Percentiles rank a stretch among this genome's conserved stretches.
Conservation (phyloP, 306 rosid genomes). For the Cucurbita argyrosperma region DNA sequence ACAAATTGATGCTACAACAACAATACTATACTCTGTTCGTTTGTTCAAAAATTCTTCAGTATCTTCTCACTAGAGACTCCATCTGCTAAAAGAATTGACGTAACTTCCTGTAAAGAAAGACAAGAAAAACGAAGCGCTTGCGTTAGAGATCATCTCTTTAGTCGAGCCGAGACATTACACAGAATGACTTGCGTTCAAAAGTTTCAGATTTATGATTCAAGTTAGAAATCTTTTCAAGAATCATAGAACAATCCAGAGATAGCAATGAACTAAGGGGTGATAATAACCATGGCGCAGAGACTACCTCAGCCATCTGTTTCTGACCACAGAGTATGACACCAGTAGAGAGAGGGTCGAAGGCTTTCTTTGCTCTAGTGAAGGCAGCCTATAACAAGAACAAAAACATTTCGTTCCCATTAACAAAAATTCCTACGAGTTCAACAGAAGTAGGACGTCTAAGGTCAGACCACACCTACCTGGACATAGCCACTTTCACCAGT, state of each 20-base stretch:
- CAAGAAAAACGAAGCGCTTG: not conserved
- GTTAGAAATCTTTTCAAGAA: not conserved
- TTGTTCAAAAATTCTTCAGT: conserved; percentile 65
- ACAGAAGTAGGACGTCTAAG: not conserved
- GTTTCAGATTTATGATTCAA: not conserved
- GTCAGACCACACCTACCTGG: conserved; percentile 36
- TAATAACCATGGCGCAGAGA: not conserved
- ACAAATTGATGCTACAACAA: conserved; percentile 41
- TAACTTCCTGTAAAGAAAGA: conserved; percentile 50
- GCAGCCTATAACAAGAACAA: conserved; percentile 48
- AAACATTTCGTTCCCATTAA: not conserved
- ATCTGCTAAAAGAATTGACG: conserved; percentile 68
- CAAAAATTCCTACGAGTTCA: not conserved
- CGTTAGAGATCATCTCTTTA: not conserved
- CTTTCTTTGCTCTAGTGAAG: conserved; percentile 52
- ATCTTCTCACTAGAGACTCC: conserved; percentile 80
- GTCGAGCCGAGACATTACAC: not conserved
- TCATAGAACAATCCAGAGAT: not conserved
- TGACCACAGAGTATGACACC: conserved; percentile 85
- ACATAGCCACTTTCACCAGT: conserved; percentile 71
- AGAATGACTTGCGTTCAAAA: not conserved
- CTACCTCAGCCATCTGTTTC: conserved; percentile 86
- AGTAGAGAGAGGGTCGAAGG: conserved; percentile 43
- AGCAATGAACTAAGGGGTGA: not conserved
- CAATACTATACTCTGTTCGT: conserved; percentile 11